phyloP scores from a whole-genome alignment of 2,329 filamentous ascomycete genomes.

The Dactylonectria macrodidyma region DNA sequence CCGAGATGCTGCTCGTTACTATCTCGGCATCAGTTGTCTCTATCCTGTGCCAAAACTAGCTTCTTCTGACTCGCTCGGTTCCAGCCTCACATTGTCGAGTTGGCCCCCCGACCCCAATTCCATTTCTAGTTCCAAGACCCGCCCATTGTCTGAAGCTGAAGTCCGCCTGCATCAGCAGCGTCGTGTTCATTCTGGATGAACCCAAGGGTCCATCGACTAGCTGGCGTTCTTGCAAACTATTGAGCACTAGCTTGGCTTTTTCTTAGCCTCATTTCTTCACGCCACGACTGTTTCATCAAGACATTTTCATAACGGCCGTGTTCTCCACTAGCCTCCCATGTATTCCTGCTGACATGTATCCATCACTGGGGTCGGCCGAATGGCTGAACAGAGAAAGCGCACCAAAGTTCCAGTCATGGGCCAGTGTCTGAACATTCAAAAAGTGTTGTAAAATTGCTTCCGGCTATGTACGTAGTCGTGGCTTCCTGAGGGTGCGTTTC shows the following conservation, averaged over 20 bases:
- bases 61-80: not conserved
- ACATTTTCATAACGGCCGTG: not conserved
- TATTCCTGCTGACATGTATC: constrained; percentile 14
- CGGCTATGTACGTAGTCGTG: not conserved
- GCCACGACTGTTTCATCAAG: constrained; percentile 25
- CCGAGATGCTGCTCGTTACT: not conserved
- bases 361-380: not conserved
- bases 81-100: not conserved
- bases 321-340: not conserved
- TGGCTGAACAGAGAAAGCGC: not conserved
- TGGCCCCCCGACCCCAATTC: not conserved
- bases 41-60: not conserved
- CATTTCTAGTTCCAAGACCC: constrained; percentile 1
- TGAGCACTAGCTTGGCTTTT: constrained; percentile 4
- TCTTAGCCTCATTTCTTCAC: constrained; percentile 18
- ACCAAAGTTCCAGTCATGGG: not conserved
- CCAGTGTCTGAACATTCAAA: not conserved
- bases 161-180: not conserved
- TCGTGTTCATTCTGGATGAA: not conserved
- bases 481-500: not conserved
- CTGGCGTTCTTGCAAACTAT: not conserved
- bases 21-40: not conserved
- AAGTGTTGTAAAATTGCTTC: not conserved
- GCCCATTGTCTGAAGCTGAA: constrained; percentile 3
- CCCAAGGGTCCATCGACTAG: not conserved